Conservation (phyloP, 768 basidiomycete genomes). For the Sporobolomyces phaffii region DNA sequence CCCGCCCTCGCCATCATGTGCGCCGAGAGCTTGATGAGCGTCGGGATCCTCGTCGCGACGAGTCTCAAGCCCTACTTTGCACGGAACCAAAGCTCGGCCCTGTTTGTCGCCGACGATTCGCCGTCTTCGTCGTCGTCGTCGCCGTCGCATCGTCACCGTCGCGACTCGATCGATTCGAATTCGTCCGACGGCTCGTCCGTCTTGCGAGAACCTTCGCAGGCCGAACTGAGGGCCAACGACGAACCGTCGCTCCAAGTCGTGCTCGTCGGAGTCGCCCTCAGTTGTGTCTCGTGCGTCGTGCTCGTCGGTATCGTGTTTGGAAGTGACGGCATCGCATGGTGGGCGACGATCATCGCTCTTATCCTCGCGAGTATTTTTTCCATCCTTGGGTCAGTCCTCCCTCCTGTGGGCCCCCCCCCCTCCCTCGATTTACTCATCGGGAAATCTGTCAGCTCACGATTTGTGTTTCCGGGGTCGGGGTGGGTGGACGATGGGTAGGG, state of each 20-base stretch:
- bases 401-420: neutral
- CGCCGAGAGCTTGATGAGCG: conserved; percentile 78
- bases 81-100: conserved; percentile 47
- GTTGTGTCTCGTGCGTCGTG: conserved; percentile 63
- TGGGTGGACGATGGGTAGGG: too few species aligned
- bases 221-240: conserved; percentile 42
- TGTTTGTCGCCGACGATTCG: conserved; percentile 80
- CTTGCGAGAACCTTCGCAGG: neutral
- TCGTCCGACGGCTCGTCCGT: neutral
- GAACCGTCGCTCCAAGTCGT: conserved; percentile 77
- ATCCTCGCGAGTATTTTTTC: conserved; percentile 74
- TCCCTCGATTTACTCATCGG: neutral
- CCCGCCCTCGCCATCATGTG: conserved; percentile 91
- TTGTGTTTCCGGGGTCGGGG: too few species aligned
- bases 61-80: conserved; percentile 16
- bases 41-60: conserved; percentile 62
- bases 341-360: conserved; percentile 85
- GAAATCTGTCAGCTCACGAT: too few species aligned
- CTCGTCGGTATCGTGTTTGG: conserved; percentile 88
- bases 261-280: conserved; percentile 57
- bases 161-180: conserved; percentile 24
- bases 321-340: conserved; percentile 81
- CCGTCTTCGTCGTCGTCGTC: conserved; percentile 85
- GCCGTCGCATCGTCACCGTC: conserved; percentile 52
- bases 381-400: conserved; percentile 65